Evolutionary conservation across 163 green algal species (phyloP).

Genomic region (Chlamydomonas reinhardtii): DNA sequence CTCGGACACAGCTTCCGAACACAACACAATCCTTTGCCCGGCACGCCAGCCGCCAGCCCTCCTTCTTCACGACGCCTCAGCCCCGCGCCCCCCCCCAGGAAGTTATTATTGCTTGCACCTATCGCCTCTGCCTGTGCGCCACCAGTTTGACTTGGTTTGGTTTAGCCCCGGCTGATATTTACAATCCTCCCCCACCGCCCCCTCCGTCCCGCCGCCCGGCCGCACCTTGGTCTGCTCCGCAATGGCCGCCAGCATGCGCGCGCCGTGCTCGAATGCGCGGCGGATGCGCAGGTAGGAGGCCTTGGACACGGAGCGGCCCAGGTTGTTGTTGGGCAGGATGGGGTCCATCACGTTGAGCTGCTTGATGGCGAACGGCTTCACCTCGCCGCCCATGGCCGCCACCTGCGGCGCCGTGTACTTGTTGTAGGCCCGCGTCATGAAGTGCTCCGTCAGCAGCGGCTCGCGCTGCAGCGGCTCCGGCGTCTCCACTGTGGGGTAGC

Average conservation of each 20-base stretch:
- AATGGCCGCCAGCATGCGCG: conserved; percentile 66
- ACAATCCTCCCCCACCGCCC: background rate
- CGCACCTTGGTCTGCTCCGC: conserved; percentile 38
- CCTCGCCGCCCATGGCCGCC: conserved; percentile 15
- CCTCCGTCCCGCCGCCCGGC: background rate
- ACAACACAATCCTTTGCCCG: too few relatives aligned
- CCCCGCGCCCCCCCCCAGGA: too few relatives aligned
- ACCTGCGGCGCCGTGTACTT: conserved; percentile 43
- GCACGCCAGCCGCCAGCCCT: too few relatives aligned
- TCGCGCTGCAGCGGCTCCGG: conserved; percentile 33
- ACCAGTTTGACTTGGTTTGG: too few relatives aligned
- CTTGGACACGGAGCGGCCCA: conserved; percentile 89
- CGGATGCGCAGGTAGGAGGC: conserved; percentile 82
- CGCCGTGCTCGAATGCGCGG: conserved; percentile 80
- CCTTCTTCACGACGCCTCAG: too few relatives aligned
- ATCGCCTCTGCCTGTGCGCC: too few relatives aligned
- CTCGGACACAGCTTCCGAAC: too few relatives aligned
- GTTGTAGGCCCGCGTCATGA: conserved; percentile 36
- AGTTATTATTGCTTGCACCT: too few relatives aligned
- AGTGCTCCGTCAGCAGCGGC: conserved; percentile 48
- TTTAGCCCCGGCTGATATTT: too few relatives aligned
- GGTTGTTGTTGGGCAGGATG: conserved; percentile 96
- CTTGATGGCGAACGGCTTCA: conserved; percentile 73
- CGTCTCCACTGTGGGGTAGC: conserved; percentile 11
- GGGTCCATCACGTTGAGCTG: conserved; percentile 96